Conservation (phyloP, 495 filamentous ascomycete species). For the Penicillium salamii region DNA sequence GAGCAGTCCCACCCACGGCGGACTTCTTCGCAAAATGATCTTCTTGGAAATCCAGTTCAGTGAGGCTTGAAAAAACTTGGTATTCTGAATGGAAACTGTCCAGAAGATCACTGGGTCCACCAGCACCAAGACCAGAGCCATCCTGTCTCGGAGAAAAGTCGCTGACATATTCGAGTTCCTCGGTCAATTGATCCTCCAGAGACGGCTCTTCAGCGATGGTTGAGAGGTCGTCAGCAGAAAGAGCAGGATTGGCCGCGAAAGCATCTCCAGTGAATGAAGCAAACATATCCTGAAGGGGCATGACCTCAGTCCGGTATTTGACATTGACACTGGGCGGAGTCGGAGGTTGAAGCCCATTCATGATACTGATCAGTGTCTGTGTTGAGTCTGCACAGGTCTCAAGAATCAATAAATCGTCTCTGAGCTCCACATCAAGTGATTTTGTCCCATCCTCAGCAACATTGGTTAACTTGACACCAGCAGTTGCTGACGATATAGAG, state of each 20-base stretch:
- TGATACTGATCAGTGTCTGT: constrained; percentile 78
- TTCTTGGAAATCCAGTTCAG: constrained; percentile 67
- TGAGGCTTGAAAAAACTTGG: constrained; percentile 47
- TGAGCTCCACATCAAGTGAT: constrained; percentile 74
- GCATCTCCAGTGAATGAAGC: constrained; percentile 86
- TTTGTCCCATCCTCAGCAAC: constrained; percentile 52
- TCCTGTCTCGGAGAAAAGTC: constrained; percentile 55
- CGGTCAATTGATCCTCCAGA: constrained; percentile 34
- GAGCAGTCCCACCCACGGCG: constrained; percentile 62
- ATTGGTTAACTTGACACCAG: constrained; percentile 55
- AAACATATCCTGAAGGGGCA: constrained; percentile 83
- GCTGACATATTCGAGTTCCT: constrained; percentile 61
- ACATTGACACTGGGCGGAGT: constrained; percentile 71
- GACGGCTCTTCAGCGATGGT: constrained; percentile 13
- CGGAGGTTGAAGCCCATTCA: constrained; percentile 81
- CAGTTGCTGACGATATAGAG: constrained; percentile 75
- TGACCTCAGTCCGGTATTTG: constrained; percentile 84
- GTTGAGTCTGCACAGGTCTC: constrained; percentile 98
- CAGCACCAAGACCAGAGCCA: constrained; percentile 34
- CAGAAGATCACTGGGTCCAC: constrained; percentile 56
- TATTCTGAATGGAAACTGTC: constrained; percentile 61
- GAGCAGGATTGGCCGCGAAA: constrained; percentile 47
- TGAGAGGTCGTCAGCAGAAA: constrained; percentile 10
- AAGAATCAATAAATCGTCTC: constrained; percentile 81
- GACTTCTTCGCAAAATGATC: constrained; percentile 71